These are phyloP conservation scores for Hypoxylon sp. DNA, from an alignment of 2,329 filamentous ascomycete genomes.

Conservation along the genomic window DNA sequence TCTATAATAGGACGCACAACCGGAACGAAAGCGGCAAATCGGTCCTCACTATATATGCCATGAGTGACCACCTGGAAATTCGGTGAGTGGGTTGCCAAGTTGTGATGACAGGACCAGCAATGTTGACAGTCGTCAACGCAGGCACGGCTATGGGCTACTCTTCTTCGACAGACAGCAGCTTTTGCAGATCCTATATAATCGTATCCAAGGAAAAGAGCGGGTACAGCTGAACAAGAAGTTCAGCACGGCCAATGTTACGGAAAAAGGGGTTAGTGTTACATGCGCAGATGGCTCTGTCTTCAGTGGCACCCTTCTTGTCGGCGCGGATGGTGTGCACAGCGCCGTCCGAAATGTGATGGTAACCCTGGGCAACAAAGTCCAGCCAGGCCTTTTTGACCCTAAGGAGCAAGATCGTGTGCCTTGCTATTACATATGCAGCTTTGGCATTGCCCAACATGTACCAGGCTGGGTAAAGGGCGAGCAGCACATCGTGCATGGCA, in stretches of 20 bases:
- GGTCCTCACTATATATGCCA: conserved; percentile 12
- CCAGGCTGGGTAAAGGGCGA: conserved; percentile 38
- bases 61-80: neutral
- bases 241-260: conserved; percentile 38
- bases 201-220: conserved; percentile 52
- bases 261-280: conserved; percentile 51
- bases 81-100: neutral
- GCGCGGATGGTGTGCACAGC: conserved; percentile 59
- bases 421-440: conserved; percentile 53
- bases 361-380: conserved; percentile 30
- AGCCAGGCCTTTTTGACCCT: neutral
- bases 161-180: conserved; percentile 56
- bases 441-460: conserved; percentile 54
- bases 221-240: conserved; percentile 47
- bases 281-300: conserved; percentile 50
- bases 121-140: conserved; percentile 22
- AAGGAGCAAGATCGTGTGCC: neutral
- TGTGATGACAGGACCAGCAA: neutral
- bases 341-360: conserved; percentile 52
- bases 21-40: conserved; percentile 28
- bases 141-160: conserved; percentile 51
- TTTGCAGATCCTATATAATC: conserved; percentile 52
- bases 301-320: conserved; percentile 54
- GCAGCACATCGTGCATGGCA: conserved; percentile 41
- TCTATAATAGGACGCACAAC: conserved; percentile 16